phyloP scores from a whole-genome alignment of 1,284 basidiomycete species.

The Dichomitus squalens region DNA sequence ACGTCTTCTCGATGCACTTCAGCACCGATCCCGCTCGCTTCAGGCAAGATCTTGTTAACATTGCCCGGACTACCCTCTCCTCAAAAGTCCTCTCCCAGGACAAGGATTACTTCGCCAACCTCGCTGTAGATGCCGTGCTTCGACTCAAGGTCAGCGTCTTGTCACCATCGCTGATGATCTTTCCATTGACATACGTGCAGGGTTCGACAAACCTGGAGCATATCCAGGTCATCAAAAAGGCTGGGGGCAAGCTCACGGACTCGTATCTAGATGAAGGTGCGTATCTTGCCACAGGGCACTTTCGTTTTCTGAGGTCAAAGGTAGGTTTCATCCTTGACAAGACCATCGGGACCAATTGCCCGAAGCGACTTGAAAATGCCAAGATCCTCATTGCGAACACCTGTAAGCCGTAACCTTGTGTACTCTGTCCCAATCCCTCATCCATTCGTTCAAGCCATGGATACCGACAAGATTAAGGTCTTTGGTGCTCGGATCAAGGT shows the following conservation, averaged over 20 bases:
- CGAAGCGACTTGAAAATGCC: conserved; percentile 92
- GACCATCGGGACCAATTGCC: conserved; percentile 92
- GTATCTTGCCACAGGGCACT: conserved; percentile 11
- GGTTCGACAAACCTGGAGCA: conserved; percentile 97
- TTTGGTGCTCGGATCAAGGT: conserved; percentile 97
- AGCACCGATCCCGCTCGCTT: conserved; percentile 79
- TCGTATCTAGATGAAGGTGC: conserved; percentile 96
- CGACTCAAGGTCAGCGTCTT: conserved; percentile 72
- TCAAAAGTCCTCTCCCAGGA: conserved; percentile 97
- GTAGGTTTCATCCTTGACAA: conserved; percentile 98
- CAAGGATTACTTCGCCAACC: conserved; percentile 98
- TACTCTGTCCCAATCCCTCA: neutral
- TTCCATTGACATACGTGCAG: conserved; percentile 39
- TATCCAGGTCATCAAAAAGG: conserved; percentile 99
- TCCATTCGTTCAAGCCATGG: conserved; percentile 76
- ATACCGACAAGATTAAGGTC: conserved; percentile 99
- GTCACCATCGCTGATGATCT: neutral
- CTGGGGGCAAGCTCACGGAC: conserved; percentile 97
- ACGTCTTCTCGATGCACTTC: conserved; percentile 2
- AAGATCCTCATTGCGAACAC: conserved; percentile 99
- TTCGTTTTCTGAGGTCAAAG: neutral
- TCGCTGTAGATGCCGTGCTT: conserved; percentile 97
- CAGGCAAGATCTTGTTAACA: conserved; percentile 92
- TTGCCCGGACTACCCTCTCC: conserved; percentile 93
- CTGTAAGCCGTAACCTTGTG: conserved; percentile 51